These are phyloP conservation scores for Saccharomyces hybrid DNA, from an alignment of 1,139 yeast species.

Conservation along the genomic window DNA sequence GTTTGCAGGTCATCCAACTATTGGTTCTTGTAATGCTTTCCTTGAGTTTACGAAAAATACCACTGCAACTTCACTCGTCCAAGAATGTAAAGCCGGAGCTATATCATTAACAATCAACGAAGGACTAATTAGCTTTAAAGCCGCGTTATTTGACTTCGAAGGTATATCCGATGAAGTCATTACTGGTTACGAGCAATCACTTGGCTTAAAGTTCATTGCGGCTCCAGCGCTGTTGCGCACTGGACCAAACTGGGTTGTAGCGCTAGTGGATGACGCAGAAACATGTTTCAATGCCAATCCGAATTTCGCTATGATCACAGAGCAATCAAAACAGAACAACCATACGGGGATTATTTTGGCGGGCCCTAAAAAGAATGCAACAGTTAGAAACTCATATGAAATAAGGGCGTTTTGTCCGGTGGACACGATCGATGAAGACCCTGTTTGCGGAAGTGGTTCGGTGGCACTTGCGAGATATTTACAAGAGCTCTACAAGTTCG, in stretches of 20 bases:
- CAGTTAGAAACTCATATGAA: slow-evolving; percentile 16
- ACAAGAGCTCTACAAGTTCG: slow-evolving; percentile 19
- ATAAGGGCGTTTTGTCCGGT: slow-evolving; percentile 39
- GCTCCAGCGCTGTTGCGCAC: slow-evolving; percentile 24
- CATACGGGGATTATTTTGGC: slow-evolving; percentile 35
- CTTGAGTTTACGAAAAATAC: slow-evolving; percentile 32
- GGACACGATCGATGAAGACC: slow-evolving; percentile 38
- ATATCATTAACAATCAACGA: slow-evolving; percentile 32
- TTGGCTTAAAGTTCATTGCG: slow-evolving; percentile 25
- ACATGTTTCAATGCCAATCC: slow-evolving; percentile 32
- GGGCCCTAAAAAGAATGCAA: slow-evolving; percentile 30
- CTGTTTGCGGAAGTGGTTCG: slow-evolving; percentile 47
- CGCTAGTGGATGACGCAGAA: slow-evolving; percentile 30
- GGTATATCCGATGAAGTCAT: slow-evolving; percentile 25
- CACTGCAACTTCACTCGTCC: slow-evolving; percentile 24
- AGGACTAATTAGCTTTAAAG: slow-evolving; percentile 20
- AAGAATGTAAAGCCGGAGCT: slow-evolving; percentile 41
- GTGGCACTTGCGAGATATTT: slow-evolving; percentile 32
- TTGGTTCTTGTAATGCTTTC: slow-evolving; percentile 43
- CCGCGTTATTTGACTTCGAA: slow-evolving; percentile 17
- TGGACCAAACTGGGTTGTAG: slow-evolving; percentile 41
- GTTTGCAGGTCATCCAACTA: slow-evolving; percentile 56
- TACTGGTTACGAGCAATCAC: slow-evolving; percentile 10
- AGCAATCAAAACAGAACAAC: slow-evolving; percentile 18
- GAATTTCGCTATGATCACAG: slow-evolving; percentile 24